Conservation (phyloP, 179 eudicot genomes). For the Vitellaria paradoxa region DNA sequence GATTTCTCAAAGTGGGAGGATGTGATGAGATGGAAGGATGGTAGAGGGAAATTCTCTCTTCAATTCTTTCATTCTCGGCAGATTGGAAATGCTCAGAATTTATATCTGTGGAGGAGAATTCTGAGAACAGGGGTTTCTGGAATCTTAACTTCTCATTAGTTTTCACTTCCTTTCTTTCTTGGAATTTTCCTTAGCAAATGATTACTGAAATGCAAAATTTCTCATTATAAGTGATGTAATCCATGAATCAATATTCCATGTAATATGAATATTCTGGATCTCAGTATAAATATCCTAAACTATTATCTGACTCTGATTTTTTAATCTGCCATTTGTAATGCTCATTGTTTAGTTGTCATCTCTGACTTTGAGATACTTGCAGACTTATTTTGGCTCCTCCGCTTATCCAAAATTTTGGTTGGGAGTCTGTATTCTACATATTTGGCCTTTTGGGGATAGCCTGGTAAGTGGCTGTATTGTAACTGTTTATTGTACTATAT, state of each 20-base stretch:
- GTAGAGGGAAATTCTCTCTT: neutral
- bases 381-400: conserved; percentile 98
- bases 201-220: neutral
- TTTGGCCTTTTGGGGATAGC: conserved; percentile 81
- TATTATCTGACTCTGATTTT: neutral
- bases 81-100: neutral
- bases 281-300: neutral
- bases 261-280: neutral
- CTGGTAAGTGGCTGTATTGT: conserved; percentile 59
- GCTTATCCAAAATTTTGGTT: conserved; percentile 82
- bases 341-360: neutral
- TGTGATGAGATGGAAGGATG: neutral
- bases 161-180: neutral
- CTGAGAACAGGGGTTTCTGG: neutral
- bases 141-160: neutral
- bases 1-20: neutral
- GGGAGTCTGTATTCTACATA: conserved; percentile 96
- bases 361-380: conserved; percentile 22
- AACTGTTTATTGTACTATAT: conserved; percentile 6
- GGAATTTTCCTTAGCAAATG: neutral
- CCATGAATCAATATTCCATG: neutral
- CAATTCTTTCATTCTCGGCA: neutral
- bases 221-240: neutral
- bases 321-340: neutral
- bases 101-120: neutral